Base-by-base conservation (phyloP, 2,329 filamentous ascomycete species). In the Didymella pinodella region DNA sequence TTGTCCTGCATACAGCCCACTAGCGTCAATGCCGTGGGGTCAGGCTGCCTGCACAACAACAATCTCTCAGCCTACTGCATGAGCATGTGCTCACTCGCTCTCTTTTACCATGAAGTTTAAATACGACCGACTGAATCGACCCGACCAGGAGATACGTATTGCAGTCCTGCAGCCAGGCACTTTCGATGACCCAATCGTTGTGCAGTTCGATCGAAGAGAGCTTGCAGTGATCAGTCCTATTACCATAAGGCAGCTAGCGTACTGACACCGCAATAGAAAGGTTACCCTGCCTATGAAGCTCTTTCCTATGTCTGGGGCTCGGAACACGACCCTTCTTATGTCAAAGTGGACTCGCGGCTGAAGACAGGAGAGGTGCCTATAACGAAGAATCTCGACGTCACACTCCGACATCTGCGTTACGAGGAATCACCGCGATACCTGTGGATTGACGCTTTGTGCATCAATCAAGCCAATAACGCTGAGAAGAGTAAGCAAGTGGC, bases 261-360 rank as follows among this genome's bases (percentile, higher is more conserved):
- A 14, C 44, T 31, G 38, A 46, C 44, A 31, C 4, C 16, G 8
- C 8, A 3, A 18, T 8, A 22, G 48, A 26, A 43, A 8, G 36
- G 7, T 8, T 14, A n/a, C 20, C 48, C 48, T n/a, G 26, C 26
- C 22, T 43, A 51, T 7, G 18, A 25, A 25, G 48, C 26, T 26
- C 38, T 44, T 10, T 51, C 48, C 7, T 51, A 44, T 22, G 26
- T 44, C 6, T 43, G 36, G 48, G 36, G 48, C 16, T 43, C 48
- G 11, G 10, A 50, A 10, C n/a, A 41, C 2, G 16, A 16, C n/a
- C 48, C 48, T 38, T 40, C 34, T 28, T 4, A 29, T 14, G 32
- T 31, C n/a, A 2, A 26, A 22, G 48, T 25, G 34, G 38, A 20
- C 20, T 40, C 25, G 14, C n/a, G 1, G 11, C 7, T 12, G 11